Percentiles rank a stretch among this genome's conserved stretches.
Conservation (phyloP, 169 alveolate species). For the Plasmodium knowlesi region DNA sequence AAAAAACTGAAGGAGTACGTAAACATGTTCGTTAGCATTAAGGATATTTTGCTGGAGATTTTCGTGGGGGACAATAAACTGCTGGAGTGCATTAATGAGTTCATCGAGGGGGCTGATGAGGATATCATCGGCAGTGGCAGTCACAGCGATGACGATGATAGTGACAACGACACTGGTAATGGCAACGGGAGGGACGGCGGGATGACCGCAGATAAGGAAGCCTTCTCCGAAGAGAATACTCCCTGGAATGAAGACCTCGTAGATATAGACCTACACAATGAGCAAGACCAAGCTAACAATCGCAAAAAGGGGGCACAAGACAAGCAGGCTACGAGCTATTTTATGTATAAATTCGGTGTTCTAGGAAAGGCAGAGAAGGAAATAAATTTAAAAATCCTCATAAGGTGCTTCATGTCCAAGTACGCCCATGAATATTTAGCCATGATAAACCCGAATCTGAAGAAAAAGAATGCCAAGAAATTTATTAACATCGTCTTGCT, state of each 20-base stretch:
- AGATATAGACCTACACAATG: not conserved
- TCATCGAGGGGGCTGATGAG: conserved; percentile 21
- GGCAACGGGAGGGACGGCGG: not conserved
- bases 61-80: conserved; percentile 66
- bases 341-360: conserved; percentile 65
- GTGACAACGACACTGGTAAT: too few relatives aligned
- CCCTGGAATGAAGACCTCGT: not conserved
- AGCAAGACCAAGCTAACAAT: not conserved
- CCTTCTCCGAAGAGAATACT: not conserved
- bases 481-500: conserved; percentile 48
- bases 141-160: not conserved
- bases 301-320: not conserved
- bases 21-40: conserved; percentile 70
- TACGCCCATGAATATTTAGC: conserved; percentile 73
- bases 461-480: conserved; percentile 40
- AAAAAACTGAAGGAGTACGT: conserved; percentile 72
- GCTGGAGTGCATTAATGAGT: conserved; percentile 64
- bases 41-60: conserved; percentile 69
- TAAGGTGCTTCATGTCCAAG: conserved; percentile 74
- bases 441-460: conserved; percentile 63
- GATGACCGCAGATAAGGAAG: not conserved
- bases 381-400: conserved; percentile 59
- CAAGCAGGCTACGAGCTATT: not conserved
- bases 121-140: not conserved
- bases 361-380: conserved; percentile 73